phyloP scores from a whole-genome alignment of 192 early-diverging fungal genomes.

The Coemansia aciculifera region DNA sequence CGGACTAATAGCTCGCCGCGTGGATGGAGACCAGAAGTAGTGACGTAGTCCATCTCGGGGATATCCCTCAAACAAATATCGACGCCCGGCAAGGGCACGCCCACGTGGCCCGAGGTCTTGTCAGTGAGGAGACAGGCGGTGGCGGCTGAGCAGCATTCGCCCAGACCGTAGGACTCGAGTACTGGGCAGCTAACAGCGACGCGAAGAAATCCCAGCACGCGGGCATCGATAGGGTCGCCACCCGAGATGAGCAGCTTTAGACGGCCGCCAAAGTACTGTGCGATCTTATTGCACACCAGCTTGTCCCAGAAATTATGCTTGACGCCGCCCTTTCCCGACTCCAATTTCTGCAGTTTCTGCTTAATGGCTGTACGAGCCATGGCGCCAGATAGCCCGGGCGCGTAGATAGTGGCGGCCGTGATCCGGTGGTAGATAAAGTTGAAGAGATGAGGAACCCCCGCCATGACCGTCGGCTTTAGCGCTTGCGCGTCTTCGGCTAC shows the following conservation, averaged over 20 bases:
- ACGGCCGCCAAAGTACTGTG: constrained; percentile 71
- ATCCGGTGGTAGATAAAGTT: constrained; percentile 87
- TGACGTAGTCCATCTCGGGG: constrained; percentile 80
- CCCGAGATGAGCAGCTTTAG: constrained; percentile 62
- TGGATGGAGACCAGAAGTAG: constrained; percentile 71
- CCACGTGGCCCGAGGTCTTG: constrained; percentile 63
- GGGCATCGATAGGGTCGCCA: constrained; percentile 62
- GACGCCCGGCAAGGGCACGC: constrained; percentile 69
- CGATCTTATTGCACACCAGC: constrained; percentile 79
- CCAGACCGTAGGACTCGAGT: constrained; percentile 56
- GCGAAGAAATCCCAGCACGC: constrained; percentile 64
- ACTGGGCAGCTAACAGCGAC: constrained; percentile 62
- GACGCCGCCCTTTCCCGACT: constrained; percentile 53
- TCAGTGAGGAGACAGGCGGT: constrained; percentile 38
- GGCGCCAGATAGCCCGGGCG: constrained; percentile 60
- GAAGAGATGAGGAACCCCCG: constrained; percentile 85
- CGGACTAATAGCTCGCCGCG: constrained; percentile 89
- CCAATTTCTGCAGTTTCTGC: constrained; percentile 59
- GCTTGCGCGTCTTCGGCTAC: constrained; percentile 81
- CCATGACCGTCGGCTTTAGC: constrained; percentile 83
- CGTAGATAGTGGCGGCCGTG: constrained; percentile 50
- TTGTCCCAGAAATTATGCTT: constrained; percentile 80
- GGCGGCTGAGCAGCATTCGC: constrained; percentile 29
- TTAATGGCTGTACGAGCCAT: constrained; percentile 62
- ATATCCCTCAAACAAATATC: constrained; percentile 87